Evolutionary conservation across 805 yeast species (phyloP).

Genomic region (Ogataea naganishii): DNA sequence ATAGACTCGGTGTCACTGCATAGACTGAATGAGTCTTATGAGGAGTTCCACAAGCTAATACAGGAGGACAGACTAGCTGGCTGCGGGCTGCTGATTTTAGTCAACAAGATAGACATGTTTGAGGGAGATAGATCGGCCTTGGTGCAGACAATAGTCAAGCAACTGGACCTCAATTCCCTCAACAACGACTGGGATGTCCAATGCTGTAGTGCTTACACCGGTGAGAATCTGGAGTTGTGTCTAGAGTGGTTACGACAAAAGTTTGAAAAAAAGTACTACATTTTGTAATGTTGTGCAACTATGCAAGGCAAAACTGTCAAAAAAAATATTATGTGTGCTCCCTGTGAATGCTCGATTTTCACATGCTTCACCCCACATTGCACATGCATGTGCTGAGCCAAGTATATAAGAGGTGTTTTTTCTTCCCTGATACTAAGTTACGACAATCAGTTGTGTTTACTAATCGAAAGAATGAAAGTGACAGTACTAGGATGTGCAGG

Average conservation of each 20-base stretch:
- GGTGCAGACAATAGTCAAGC: constrained; percentile 8
- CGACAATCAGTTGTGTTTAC: too few relatives aligned
- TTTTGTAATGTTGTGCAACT: constrained; percentile 8
- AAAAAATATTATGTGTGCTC: too few relatives aligned
- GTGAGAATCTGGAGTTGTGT: constrained; percentile 29
- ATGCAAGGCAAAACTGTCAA: too few relatives aligned
- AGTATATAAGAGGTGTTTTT: too few relatives aligned
- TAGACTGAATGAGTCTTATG: constrained; percentile 55
- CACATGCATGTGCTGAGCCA: too few relatives aligned
- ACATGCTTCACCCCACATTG: too few relatives aligned
- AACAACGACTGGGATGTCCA: constrained; percentile 28
- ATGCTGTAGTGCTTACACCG: constrained; percentile 41
- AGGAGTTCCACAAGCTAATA: constrained; percentile 55
- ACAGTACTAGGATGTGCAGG: constrained; percentile 88
- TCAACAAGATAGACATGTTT: constrained; percentile 68
- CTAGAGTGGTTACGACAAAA: constrained; percentile 36
- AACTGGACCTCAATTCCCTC: constrained; percentile 24
- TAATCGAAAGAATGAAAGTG: too few relatives aligned
- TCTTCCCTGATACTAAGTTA: too few relatives aligned
- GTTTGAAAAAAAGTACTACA: constrained; percentile 29
- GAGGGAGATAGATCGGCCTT: constrained; percentile 14
- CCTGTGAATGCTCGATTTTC: too few relatives aligned
- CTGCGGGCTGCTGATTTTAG: constrained; percentile 52
- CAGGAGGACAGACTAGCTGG: constrained; percentile 65
- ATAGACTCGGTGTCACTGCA: constrained; percentile 58